These are phyloP conservation scores for Calonectria honghensis DNA, from an alignment of 2,329 filamentous ascomycete genomes.

Conservation along the genomic window DNA sequence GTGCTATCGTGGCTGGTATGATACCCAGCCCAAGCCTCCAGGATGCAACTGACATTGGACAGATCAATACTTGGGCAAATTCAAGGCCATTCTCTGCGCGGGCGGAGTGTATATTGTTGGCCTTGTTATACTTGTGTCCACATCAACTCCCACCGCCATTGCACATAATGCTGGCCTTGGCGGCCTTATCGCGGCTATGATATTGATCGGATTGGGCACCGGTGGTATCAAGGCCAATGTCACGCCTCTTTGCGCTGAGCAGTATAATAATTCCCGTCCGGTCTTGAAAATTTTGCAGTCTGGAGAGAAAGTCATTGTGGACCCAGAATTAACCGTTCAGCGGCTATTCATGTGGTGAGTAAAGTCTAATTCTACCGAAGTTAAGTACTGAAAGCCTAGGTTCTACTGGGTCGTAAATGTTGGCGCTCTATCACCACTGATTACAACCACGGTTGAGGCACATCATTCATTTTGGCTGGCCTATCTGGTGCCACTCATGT, in stretches of 20 bases:
- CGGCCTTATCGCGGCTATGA: constrained; percentile 39
- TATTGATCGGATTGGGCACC: constrained; percentile 37
- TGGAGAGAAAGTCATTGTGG: constrained; percentile 40
- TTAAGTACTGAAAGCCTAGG: constrained; percentile 14
- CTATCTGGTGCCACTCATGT: constrained; percentile 49
- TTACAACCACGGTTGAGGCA: constrained; percentile 39
- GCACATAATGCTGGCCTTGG: constrained; percentile 33
- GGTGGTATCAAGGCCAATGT: constrained; percentile 43
- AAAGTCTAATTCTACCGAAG: neutral
- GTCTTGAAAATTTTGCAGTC: constrained; percentile 40
- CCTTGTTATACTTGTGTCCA: constrained; percentile 41
- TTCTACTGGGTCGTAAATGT: constrained; percentile 45
- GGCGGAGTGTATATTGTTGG: constrained; percentile 46
- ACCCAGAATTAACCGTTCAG: constrained; percentile 40
- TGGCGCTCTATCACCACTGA: constrained; percentile 38
- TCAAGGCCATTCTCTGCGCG: constrained; percentile 39
- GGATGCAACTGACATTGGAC: neutral
- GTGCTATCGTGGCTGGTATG: constrained; percentile 37
- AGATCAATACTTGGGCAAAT: constrained; percentile 45
- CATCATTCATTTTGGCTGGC: constrained; percentile 43
- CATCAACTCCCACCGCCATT: constrained; percentile 34
- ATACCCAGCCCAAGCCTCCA: too few relatives aligned
- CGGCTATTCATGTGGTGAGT: constrained; percentile 41
- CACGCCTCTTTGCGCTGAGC: constrained; percentile 39
- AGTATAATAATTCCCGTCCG: constrained; percentile 38